Evolutionary conservation across 2,329 filamentous ascomycete genomes (phyloP), one percentile per base, ranked within the genome.

Genomic region (Paracoccidioides lutzii): DNA sequence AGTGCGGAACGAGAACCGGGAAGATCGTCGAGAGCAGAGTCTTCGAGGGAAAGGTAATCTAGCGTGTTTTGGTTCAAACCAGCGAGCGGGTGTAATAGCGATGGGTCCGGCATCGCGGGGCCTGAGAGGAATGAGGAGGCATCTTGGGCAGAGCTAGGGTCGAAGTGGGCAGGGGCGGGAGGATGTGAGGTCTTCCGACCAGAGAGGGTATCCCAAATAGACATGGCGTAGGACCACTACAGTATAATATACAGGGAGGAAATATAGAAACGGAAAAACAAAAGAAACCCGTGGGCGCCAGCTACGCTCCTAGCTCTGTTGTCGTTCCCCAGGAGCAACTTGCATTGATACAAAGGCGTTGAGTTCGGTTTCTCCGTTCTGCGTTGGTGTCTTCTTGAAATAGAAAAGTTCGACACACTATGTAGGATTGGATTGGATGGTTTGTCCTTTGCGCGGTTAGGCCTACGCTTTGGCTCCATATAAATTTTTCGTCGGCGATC

Each of bases 41-140:
- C 94, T 74, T 98, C 93, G 67, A 98, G 84, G 32, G 86, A 85
- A 61, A 98, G 81, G 73, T 98, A 98, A 72, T 98, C 93, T 66
- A 98, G 84, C 0, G 87, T 88, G 65, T 95, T 88, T 75, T 88
- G 84, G 76, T 96, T 90, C 59, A 98, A 77, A 63, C 93, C 93
- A 55, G 93, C 90, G 56, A 98, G 84, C 48, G 94, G 93, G 72
- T 98, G 93, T 65, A 98, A 79, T 71, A 87, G 81, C 60, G 90
- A 83, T 8, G 91, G 88, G 73, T 98, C 93, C 71, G 90, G 82
- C 64, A 93, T 85, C 55, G 84, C 73, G 57, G 86, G 83, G 65
- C 78, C 81, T 66, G 82, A 84, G 58, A 97, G 82, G 74, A 98
- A 96, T 56, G 88, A 85, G 66, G 88, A 85, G 65, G 93, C 87